Evolutionary conservation across 805 yeast genomes (phyloP).

Genomic region (Wickerhamiella parazyma): DNA sequence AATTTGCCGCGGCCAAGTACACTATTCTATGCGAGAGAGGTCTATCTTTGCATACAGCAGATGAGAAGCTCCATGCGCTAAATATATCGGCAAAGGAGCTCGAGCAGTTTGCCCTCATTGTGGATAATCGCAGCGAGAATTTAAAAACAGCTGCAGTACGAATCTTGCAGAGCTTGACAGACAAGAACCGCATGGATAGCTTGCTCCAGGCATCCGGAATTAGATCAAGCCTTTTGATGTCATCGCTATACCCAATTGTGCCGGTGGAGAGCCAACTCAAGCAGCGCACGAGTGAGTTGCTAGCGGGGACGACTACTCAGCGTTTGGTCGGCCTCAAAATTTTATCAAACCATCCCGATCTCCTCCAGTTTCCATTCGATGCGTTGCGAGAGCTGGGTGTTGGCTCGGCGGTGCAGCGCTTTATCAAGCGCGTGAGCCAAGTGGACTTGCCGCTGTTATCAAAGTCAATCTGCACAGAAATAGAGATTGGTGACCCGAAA

Average conservation of each 20-base stretch:
- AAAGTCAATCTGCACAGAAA: not conserved
- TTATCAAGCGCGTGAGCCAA: not conserved
- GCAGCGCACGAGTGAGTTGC: not conserved
- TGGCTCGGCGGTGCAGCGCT: not conserved
- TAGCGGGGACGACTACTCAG: constrained; percentile 1
- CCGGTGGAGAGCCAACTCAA: constrained; percentile 9
- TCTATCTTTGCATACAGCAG: not conserved
- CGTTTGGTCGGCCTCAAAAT: constrained; percentile 6
- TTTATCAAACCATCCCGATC: constrained; percentile 4
- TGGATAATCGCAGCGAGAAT: not conserved
- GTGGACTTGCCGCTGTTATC: not conserved
- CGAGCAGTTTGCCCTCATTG: constrained; percentile 6
- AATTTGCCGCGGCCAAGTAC: constrained; percentile 1
- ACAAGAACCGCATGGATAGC: not conserved
- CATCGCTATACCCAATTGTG: constrained; percentile 8
- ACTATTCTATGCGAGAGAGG: not conserved
- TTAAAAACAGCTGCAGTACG: not conserved
- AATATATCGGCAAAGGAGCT: not conserved
- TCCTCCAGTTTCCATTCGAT: constrained; percentile 2
- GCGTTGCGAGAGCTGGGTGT: not conserved
- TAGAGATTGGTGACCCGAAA: not conserved
- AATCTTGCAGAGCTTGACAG: constrained; percentile 1
- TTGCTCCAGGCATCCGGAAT: constrained; percentile 5
- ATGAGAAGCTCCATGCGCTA: constrained; percentile 1
- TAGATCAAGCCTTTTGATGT: constrained; percentile 6